Base-by-base conservation (phyloP, 495 filamentous ascomycete genomes). In the Aspergillus steynii region DNA sequence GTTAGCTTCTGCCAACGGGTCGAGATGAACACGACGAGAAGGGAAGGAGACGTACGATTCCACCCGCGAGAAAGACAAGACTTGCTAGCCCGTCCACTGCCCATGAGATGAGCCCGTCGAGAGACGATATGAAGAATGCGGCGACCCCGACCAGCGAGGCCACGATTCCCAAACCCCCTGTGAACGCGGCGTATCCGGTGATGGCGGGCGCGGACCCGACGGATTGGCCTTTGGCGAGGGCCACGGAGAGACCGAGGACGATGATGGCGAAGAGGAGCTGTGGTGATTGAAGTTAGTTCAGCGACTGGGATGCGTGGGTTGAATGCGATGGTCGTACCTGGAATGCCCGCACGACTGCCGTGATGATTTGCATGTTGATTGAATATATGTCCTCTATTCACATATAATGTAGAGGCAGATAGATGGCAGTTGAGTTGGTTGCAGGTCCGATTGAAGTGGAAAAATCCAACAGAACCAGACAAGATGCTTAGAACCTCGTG, bases 21-120 rank as follows among this genome's bases (percentile, higher is more conserved):
- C 15, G 53, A 46, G 5, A 52, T 29, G 26, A 37, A 26, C 25
- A 47, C 29, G 26, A 49, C 5, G 3, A 49, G 15, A 55, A 10
- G 5, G 42, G 47, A 29, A 48, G 9, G 47, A 27, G 10, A 82
- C 85, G 64, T 79, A 86, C 84, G 55, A 85, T 78, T 25, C 77
- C 85, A 34, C 78, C 82, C 12, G 78, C 82, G 4, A 86, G 68
- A 46, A 82, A 74, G 32, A 84, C 72, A 15, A 83, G 54, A 1
- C 65, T 61, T 0, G 77, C 68, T 0, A 85, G 37, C 0, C 65
- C 80, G 64, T 86, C 84, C 1, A 81, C 62, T 0, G 59, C 71
- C 50, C 80, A 64, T 4, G 73, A 66, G 5, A 77, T 66, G 0
- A 82, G 55, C 0, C 67, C 70, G 2, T 77, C 73, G 8, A 83